Base-by-base conservation (phyloP, 306 rosid genomes). In the Gastrolobium bilobum region DNA sequence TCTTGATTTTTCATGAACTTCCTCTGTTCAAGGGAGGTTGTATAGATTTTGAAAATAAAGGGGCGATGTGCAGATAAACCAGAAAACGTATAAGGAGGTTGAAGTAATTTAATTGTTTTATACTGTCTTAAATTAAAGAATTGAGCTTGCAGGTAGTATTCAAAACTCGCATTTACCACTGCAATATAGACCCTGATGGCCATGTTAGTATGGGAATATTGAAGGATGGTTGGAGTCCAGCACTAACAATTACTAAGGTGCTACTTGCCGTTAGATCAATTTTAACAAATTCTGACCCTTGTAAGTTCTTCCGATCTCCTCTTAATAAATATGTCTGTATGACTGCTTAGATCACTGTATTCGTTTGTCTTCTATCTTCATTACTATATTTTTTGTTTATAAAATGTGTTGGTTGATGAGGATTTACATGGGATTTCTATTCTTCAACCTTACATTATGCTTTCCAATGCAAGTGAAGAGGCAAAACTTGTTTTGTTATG, bases 211-310 rank as follows among this genome's bases (percentile, higher is more conserved):
- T 92, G 84, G 90, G 89, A 67, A 88, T 92, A 47, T 84, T 94
- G 75, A 91, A 87, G 86, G 99, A 89, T 85, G 86, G 81, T 73
- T 94, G 99, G 99, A 94, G 98, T 88, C 99, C 99, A 47, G 99
- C 97, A 31, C 86, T 89, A 57, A 92, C 97, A 39, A 91, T 92
- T 52, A 86, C 92, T 4, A 91, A 89, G 87, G 93, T 94, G 80
- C 86, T 94, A 54, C 85, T 85, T 51, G 95, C 92, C 46, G 82
- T 92, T 62, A 84, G 89, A 81, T 78, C 95, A 33, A 80, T 92
- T 79, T 81, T 94, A 84, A 82, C 86, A 29, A 87, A 88, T 64
- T 95, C 97, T 4, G 90, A 92, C 68, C 97, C 92, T 43, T 89
- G 98, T 94, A 86, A 86, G 97, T 87, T 77, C 64, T 37, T 74